Percentiles rank a stretch among this genome's conserved stretches.
Conservation (phyloP, 1,284 basidiomycete genomes). For the Cutaneotrichosporon daszewskae region DNA sequence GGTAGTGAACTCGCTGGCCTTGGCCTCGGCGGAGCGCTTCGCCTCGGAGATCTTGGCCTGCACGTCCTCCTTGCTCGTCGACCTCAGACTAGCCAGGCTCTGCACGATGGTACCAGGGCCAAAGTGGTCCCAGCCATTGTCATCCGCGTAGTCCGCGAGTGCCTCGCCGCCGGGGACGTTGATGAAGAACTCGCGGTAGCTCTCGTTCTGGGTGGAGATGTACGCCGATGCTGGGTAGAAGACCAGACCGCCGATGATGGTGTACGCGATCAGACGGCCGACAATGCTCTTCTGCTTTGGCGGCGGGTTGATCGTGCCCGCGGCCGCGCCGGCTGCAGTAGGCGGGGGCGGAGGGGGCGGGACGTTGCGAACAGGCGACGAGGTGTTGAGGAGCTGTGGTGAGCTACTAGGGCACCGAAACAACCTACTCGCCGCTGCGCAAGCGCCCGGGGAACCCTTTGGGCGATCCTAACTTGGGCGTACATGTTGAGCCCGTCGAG, state of each 20-base stretch:
- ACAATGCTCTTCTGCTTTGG: constrained; percentile 22
- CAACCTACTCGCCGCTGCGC: constrained; percentile 34
- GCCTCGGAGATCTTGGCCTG: constrained; percentile 23
- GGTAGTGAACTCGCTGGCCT: constrained; percentile 32
- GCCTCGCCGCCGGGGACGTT: constrained; percentile 58
- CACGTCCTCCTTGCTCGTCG: constrained; percentile 48
- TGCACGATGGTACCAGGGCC: constrained; percentile 55
- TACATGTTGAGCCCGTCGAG: constrained; percentile 22
- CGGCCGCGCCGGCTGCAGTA: constrained; percentile 20
- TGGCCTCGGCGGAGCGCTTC: constrained; percentile 47
- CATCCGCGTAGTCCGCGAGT: constrained; percentile 74
- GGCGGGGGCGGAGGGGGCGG: constrained; percentile 20
- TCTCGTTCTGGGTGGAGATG: constrained; percentile 47
- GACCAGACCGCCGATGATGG: constrained; percentile 42
- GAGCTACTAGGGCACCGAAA: background rate
- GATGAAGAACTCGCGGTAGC: constrained; percentile 53
- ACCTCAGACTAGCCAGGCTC: too few relatives aligned
- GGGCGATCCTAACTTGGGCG: constrained; percentile 29
- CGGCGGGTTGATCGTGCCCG: constrained; percentile 15
- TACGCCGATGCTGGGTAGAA: constrained; percentile 50
- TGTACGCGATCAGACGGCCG: constrained; percentile 47
- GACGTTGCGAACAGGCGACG: constrained; percentile 21
- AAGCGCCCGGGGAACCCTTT: constrained; percentile 23
- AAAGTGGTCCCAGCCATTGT: constrained; percentile 62
- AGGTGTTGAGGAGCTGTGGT: constrained; percentile 26